A percentile compares a stretch with the other conserved stretches of the same genome.
phyloP scores from a whole-genome alignment of 805 yeast species.

The Ogataea methylovora region DNA sequence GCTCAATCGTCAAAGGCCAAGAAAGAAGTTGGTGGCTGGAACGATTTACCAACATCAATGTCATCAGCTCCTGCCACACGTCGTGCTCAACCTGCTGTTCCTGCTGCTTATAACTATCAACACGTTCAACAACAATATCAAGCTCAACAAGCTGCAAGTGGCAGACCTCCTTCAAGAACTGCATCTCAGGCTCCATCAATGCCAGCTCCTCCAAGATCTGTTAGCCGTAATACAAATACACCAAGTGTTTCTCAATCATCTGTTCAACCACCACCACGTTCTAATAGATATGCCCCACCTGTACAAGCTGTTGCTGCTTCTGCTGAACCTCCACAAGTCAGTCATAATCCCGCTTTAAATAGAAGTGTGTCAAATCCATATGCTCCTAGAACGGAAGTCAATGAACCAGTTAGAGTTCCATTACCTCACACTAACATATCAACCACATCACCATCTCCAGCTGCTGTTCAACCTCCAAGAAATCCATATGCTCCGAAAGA shows the following conservation, averaged over 20 bases:
- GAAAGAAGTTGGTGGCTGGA: slow-evolving; percentile 61
- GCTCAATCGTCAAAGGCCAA: slow-evolving; percentile 21
- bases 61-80: slow-evolving; percentile 12
- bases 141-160: slow-evolving; percentile 5
- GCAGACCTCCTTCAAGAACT: slow-evolving; percentile 13
- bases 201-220: slow-evolving; percentile 23
- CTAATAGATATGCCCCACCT: slow-evolving; percentile 21
- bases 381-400: slow-evolving; percentile 24
- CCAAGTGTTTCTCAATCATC: slow-evolving; percentile 11
- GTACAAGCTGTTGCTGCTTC: slow-evolving; percentile 3
- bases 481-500: slow-evolving; percentile 28
- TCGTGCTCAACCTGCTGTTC: slow-evolving; percentile 12
- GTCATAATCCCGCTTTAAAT: neutral
- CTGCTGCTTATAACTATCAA: slow-evolving; percentile 18
- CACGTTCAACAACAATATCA: slow-evolving; percentile 13
- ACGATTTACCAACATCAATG: slow-evolving; percentile 50
- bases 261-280: slow-evolving; percentile 7
- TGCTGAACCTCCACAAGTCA: slow-evolving; percentile 3
- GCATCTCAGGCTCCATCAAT: slow-evolving; percentile 23
- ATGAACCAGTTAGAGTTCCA: slow-evolving; percentile 18
- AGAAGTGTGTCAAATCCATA: slow-evolving; percentile 21
- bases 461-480: slow-evolving; percentile 10
- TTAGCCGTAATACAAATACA: slow-evolving; percentile 16
- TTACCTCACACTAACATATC: slow-evolving; percentile 15
- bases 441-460: slow-evolving; percentile 12